Percentiles rank a stretch among this genome's conserved stretches.
Conservation (phyloP, 805 yeast species). For the Helenozyma rhizophorensis region DNA sequence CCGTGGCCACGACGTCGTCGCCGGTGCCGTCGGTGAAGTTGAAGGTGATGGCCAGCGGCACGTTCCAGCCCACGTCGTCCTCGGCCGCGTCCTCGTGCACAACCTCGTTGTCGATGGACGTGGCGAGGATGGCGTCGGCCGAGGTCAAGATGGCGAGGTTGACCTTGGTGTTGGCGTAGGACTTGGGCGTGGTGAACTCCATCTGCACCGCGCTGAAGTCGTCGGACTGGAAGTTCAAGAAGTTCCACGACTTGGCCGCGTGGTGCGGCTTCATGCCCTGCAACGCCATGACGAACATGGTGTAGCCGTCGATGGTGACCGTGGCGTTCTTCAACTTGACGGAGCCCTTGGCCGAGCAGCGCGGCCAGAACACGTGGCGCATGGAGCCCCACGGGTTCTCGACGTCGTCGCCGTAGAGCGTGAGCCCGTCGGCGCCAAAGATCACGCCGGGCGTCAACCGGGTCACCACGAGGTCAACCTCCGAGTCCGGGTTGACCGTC, state of each 20-base stretch:
- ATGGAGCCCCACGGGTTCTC: slow-evolving; percentile 93
- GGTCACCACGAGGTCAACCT: slow-evolving; percentile 63
- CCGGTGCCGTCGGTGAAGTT: slow-evolving; percentile 42
- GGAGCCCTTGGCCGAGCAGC: slow-evolving; percentile 68
- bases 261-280: slow-evolving; percentile 99
- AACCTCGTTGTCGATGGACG: slow-evolving; percentile 63
- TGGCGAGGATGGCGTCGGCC: slow-evolving; percentile 55
- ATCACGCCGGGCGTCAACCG: slow-evolving; percentile 75
- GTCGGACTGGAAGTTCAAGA: slow-evolving; percentile 79
- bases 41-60: slow-evolving; percentile 67
- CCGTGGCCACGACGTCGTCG: slow-evolving; percentile 39
- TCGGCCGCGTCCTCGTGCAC: slow-evolving; percentile 45
- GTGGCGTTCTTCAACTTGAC: slow-evolving; percentile 41
- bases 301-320: slow-evolving; percentile 40
- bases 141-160: slow-evolving; percentile 71
- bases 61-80: slow-evolving; percentile 91
- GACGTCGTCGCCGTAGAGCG: slow-evolving; percentile 80
- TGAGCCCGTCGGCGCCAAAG: slow-evolving; percentile 83
- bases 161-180: slow-evolving; percentile 81
- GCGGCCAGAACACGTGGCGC: slow-evolving; percentile 97
- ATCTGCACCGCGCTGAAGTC: slow-evolving; percentile 73
- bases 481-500: slow-evolving; percentile 62
- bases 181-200: slow-evolving; percentile 93
- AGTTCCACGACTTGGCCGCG: slow-evolving; percentile 97
- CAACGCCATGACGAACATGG: slow-evolving; percentile 92